Conservation (phyloP, 352 stramenopile genomes). For the Phytophthora rubi region DNA sequence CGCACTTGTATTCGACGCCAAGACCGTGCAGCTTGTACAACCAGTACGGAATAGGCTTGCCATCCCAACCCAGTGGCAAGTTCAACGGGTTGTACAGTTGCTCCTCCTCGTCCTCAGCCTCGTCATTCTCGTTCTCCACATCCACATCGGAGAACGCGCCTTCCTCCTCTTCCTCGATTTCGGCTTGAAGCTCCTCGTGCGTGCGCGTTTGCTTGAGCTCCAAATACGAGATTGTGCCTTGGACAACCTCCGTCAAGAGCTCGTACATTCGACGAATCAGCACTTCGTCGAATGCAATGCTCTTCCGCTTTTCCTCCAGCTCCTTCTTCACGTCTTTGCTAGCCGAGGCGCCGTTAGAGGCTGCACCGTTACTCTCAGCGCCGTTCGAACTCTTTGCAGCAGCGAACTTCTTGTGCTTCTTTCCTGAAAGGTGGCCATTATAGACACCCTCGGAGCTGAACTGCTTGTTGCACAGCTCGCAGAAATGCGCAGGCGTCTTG, state of each 20-base stretch:
- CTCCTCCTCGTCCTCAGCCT: constrained; percentile 91
- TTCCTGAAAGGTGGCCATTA: constrained; percentile 75
- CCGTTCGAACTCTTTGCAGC: constrained; percentile 22
- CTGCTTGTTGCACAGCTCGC: constrained; percentile 70
- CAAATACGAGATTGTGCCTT: constrained; percentile 85
- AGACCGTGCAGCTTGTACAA: constrained; percentile 99
- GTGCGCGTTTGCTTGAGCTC: constrained; percentile 90
- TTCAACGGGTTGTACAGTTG: constrained; percentile 99
- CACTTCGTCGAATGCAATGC: constrained; percentile 75
- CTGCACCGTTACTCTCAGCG: constrained; percentile 4
- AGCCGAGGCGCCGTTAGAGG: constrained; percentile 9
- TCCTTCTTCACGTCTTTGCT: constrained; percentile 18
- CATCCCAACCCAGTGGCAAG: constrained; percentile 98
- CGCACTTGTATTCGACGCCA: constrained; percentile 98
- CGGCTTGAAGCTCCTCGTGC: constrained; percentile 85
- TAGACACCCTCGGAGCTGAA: constrained; percentile 79
- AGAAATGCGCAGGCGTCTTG: constrained; percentile 50
- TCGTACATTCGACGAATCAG: constrained; percentile 77
- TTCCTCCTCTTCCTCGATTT: constrained; percentile 90
- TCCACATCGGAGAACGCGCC: constrained; percentile 84
- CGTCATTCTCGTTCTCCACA: constrained; percentile 67
- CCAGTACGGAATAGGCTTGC: constrained; percentile 99
- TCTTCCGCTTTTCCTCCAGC: constrained; percentile 43
- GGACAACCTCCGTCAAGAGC: constrained; percentile 83
- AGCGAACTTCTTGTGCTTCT: constrained; percentile 77